Base-by-base conservation (phyloP, 2,329 filamentous ascomycete species). In the Apiospora arundinis region DNA sequence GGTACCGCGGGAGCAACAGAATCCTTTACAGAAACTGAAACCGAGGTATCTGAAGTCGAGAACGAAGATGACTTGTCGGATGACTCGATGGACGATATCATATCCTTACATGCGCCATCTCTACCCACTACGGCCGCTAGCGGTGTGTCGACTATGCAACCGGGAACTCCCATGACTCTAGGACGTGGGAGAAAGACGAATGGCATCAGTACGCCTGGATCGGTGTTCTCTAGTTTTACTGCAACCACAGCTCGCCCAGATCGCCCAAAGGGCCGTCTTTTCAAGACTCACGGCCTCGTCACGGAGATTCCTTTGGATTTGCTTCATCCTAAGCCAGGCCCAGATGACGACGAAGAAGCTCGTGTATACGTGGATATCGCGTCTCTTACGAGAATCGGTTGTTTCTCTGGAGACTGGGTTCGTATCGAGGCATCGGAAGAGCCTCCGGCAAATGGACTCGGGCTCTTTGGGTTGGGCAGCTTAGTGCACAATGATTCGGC, bases 321-420 rank as follows among this genome's bases (percentile, higher is more conserved):
- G 2, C 85, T 99, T 2, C 92, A 98, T 74, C 96, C 96, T 0
- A 95, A 93, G 75, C 95, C 96, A 2, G 84, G 83, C 1, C 81
- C 87, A 0, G 89, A 91, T 37, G 95, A 98, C 73, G 96, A 99
- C 73, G 95, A 97, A 74, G 92, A 97, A 76, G 92, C 94, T 1
- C 91, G 96, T 67, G 89, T 98, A 1, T 99, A 95, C 77, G 95
- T 99, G 6, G 95, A 98, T 76, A 92, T 97, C 9, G 92, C 90
- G 71, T 93, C 94, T 1, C 83, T 99, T 25, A 92, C 94, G 18
- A 95, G 95, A 76, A 92, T 99, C 70, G 95, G 95, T 21, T 98
- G 95, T 81, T 99, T 99, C 79, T 98, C 95, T 0, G 96, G 96
- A 42, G 96, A 99, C 79, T 99, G 96, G 96, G 94, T 97, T 14